A percentile compares a stretch with the other conserved stretches of the same genome.
phyloP scores from a whole-genome alignment of 345 rosid genomes.

The Citrus australasica region DNA sequence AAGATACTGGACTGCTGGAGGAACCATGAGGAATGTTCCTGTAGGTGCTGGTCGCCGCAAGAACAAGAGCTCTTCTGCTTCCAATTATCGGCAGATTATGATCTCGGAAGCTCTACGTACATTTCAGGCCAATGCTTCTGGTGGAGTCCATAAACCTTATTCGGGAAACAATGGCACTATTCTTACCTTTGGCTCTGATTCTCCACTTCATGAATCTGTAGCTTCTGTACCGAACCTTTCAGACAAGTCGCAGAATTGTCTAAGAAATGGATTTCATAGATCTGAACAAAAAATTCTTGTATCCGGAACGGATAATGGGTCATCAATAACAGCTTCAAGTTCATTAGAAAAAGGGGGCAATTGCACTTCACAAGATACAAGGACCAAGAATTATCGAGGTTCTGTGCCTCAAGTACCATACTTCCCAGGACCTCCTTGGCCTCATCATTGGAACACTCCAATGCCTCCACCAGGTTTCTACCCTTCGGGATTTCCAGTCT shows the following conservation, averaged over 20 bases:
- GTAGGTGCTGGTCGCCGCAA: conserved; percentile 88
- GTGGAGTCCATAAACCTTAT: conserved; percentile 31
- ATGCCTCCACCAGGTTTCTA: conserved; percentile 33
- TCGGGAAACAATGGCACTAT: conserved; percentile 41
- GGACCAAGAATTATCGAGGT: conserved; percentile 8
- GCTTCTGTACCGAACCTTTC: conserved; percentile 28
- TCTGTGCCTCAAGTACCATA: conserved; percentile 28
- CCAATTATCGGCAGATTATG: conserved; percentile 37
- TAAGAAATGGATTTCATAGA: conserved; percentile 23
- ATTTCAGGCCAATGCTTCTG: conserved; percentile 24
- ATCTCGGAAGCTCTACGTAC: conserved; percentile 43
- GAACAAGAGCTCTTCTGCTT: conserved; percentile 53
- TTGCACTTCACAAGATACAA: conserved; percentile 10
- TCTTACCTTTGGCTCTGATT: conserved; percentile 54
- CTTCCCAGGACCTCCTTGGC: conserved; percentile 42
- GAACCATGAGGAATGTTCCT: conserved; percentile 79
- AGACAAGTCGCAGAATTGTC: conserved; percentile 18
- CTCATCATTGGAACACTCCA: conserved; percentile 44
- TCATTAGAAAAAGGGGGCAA: conserved; percentile 19
- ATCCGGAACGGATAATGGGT: conserved; percentile 18
- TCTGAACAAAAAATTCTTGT: conserved; percentile 16
- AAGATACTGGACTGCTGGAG: conserved; percentile 94
- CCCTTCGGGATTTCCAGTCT: conserved; percentile 34
- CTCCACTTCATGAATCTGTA: conserved; percentile 37
- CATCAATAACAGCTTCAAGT: conserved; percentile 29